Percentiles rank a stretch among this genome's conserved stretches.
These are phyloP conservation scores for Mentha longifolia DNA, from an alignment of 257 asterid genomes.

Conservation along the genomic window DNA sequence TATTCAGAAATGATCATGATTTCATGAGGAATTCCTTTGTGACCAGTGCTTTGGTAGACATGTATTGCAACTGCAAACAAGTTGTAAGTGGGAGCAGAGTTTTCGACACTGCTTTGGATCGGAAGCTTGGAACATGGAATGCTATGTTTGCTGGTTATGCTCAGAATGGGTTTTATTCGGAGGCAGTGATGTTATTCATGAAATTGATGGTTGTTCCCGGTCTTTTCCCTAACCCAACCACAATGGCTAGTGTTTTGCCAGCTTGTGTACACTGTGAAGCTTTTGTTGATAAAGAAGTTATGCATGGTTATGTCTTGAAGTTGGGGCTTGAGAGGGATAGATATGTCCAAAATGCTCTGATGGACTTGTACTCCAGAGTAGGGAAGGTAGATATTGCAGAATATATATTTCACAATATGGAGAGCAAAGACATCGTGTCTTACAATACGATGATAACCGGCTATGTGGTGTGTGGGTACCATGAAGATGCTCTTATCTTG, in stretches of 20 bases:
- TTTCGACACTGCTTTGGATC: slow-evolving; percentile 54
- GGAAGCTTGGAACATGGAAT: slow-evolving; percentile 75
- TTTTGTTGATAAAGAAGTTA: slow-evolving; percentile 65
- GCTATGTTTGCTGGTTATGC: slow-evolving; percentile 93
- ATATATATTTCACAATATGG: slow-evolving; percentile 65
- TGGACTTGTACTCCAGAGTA: slow-evolving; percentile 85
- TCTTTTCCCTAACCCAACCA: slow-evolving; percentile 66
- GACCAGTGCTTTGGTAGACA: slow-evolving; percentile 80
- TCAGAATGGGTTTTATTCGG: slow-evolving; percentile 65
- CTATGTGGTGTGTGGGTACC: slow-evolving; percentile 71
- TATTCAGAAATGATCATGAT: slow-evolving; percentile 56
- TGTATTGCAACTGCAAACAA: slow-evolving; percentile 87
- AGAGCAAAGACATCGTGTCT: slow-evolving; percentile 71
- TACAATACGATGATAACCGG: slow-evolving; percentile 93
- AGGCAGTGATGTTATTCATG: slow-evolving; percentile 63
- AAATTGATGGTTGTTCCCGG: slow-evolving; percentile 50
- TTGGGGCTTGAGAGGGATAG: slow-evolving; percentile 62
- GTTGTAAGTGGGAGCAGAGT: slow-evolving; percentile 61
- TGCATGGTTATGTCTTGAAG: slow-evolving; percentile 82
- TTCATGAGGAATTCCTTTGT: slow-evolving; percentile 68
- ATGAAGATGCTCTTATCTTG: slow-evolving; percentile 66
- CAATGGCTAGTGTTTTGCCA: slow-evolving; percentile 87
- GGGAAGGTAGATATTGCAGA: slow-evolving; percentile 58
- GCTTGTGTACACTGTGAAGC: slow-evolving; percentile 77
- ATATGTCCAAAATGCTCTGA: slow-evolving; percentile 80